phyloP scores from a whole-genome alignment of 257 asterid species.

The Nicotiana benthamiana region DNA sequence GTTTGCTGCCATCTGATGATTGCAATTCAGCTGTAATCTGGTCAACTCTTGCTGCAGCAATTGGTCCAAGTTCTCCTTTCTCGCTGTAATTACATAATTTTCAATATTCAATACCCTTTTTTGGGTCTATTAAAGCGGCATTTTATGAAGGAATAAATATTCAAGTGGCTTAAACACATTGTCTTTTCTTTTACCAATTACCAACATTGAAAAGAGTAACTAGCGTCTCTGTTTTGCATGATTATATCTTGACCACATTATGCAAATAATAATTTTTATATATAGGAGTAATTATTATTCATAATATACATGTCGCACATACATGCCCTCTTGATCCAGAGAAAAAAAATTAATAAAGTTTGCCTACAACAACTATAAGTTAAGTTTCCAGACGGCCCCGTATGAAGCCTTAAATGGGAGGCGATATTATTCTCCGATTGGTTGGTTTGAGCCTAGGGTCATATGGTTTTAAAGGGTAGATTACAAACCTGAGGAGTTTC shows the following conservation, averaged over 20 bases:
- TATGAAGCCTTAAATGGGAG: too few relatives aligned
- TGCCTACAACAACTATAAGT: too few relatives aligned
- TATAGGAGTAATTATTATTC: too few relatives aligned
- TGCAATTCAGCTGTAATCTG: slow-evolving; percentile 62
- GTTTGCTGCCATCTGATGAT: slow-evolving; percentile 27
- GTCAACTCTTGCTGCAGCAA: slow-evolving; percentile 64
- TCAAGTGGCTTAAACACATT: neutral
- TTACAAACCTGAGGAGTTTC: slow-evolving; percentile 72
- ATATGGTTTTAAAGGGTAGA: neutral
- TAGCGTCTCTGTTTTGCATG: neutral
- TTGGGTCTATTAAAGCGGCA: neutral
- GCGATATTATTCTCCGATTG: too few relatives aligned
- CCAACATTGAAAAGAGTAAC: too few relatives aligned
- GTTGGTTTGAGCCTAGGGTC: too few relatives aligned
- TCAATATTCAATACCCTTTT: neutral
- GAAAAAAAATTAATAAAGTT: neutral
- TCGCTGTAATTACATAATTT: slow-evolving; percentile 40
- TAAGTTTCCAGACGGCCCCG: too few relatives aligned
- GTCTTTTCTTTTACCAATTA: too few relatives aligned
- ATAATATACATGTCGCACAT: too few relatives aligned
- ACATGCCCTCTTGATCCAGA: neutral
- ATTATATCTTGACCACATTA: neutral
- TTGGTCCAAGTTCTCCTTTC: slow-evolving; percentile 68
- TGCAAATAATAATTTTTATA: neutral
- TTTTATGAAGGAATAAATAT: neutral